These are phyloP conservation scores for Sporothrix protearum DNA, from an alignment of 2,329 filamentous ascomycete genomes.

Conservation along the genomic window DNA sequence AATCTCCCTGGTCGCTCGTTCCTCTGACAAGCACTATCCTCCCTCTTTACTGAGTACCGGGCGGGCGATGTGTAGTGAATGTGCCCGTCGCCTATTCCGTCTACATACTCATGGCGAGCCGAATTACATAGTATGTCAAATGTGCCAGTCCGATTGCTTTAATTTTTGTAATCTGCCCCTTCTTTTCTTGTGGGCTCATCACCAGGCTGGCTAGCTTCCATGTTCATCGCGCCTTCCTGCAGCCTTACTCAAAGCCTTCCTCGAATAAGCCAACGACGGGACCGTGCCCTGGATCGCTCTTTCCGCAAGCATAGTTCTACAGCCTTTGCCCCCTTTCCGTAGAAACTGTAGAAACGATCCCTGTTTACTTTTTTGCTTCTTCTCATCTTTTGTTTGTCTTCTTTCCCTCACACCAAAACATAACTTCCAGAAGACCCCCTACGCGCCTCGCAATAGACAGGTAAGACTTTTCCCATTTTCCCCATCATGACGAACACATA, in stretches of 20 bases:
- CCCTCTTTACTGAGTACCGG: background rate
- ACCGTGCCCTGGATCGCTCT: background rate
- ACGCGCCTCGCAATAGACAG: background rate
- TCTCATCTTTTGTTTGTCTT: background rate
- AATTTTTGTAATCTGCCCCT: background rate
- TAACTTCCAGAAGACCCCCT: background rate
- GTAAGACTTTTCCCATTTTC: background rate
- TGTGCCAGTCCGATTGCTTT: too few species aligned
- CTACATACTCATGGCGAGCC: too few species aligned
- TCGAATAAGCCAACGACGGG: background rate
- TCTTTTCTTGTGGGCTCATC: background rate
- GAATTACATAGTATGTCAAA: too few species aligned
- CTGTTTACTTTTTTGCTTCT: background rate
- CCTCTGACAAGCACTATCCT: background rate
- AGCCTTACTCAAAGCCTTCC: background rate
- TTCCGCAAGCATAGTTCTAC: background rate
- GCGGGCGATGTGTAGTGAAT: background rate
- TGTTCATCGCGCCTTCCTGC: background rate
- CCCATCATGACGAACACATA: background rate
- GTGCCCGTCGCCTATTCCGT: too few species aligned
- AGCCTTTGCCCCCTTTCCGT: background rate
- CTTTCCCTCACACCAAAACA: background rate
- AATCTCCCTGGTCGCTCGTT: background rate
- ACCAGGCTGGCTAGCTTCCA: background rate
- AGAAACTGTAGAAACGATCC: background rate